phyloP scores from a whole-genome alignment of 2,329 filamentous ascomycete genomes.

The Xylariaceae sp. region DNA sequence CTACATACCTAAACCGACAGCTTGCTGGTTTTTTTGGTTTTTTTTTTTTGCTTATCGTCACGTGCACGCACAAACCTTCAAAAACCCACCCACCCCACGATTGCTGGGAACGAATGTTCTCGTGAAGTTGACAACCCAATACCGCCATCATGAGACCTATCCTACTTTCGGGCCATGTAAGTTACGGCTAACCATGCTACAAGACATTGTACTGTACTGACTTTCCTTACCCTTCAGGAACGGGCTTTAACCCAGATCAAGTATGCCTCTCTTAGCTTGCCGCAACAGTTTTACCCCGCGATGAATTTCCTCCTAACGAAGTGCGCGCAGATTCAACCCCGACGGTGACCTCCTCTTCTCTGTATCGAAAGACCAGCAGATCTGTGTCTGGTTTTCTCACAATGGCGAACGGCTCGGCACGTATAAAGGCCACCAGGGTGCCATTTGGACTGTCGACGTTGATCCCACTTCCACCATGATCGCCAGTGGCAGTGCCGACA shows the following conservation, averaged over 20 bases:
- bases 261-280: conserved; percentile 52
- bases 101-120: conserved; percentile 28
- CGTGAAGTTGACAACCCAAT: conserved; percentile 27
- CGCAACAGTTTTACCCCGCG: conserved; percentile 27
- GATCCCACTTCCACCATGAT: conserved; percentile 91
- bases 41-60: conserved; percentile 30
- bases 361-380: conserved; percentile 92
- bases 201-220: conserved; percentile 20
- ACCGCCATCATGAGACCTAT: conserved; percentile 87
- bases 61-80: conserved; percentile 35
- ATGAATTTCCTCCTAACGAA: conserved; percentile 17
- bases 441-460: conserved; percentile 98
- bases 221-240: conserved; percentile 59
- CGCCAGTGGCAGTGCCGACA: conserved; percentile 95
- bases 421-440: conserved; percentile 95
- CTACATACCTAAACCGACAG: no score
- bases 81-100: conserved; percentile 37
- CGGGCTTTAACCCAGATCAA: conserved; percentile 94
- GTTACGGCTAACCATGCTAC: conserved; percentile 12
- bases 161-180: conserved; percentile 88
- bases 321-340: conserved; percentile 72
- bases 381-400: conserved; percentile 96
- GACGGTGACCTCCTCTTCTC: conserved; percentile 98
- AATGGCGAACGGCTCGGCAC: conserved; percentile 97
- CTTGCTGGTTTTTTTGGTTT: no score